Conservation (phyloP, 345 rosid species). For the Linum usitatissimum region DNA sequence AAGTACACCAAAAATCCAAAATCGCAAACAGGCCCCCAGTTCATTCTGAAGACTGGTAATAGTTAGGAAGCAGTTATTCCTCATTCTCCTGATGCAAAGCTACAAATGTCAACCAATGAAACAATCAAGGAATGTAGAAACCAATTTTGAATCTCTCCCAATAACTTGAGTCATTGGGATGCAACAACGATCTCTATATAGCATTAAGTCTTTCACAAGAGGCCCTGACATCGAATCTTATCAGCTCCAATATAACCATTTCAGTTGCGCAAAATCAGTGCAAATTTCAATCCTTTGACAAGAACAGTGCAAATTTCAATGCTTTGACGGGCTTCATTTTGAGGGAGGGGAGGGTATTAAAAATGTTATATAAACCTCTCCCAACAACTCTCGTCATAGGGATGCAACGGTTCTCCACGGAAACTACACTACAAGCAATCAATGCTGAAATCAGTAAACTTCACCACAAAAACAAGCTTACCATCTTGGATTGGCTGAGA, state of each 20-base stretch:
- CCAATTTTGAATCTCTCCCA: neutral
- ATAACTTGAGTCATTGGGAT: too few species aligned
- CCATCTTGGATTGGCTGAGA: constrained; percentile 71
- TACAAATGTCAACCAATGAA: neutral
- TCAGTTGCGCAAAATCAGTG: too few species aligned
- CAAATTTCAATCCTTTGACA: too few species aligned
- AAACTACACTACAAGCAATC: neutral
- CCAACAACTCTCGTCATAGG: too few species aligned
- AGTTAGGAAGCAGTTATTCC: neutral
- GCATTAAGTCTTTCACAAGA: too few species aligned
- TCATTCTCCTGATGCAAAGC: neutral
- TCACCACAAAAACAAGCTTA: constrained; percentile 13
- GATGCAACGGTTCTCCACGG: neutral
- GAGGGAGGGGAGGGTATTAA: too few species aligned
- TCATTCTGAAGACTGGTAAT: neutral
- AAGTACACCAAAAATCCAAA: neutral
- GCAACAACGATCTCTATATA: too few species aligned
- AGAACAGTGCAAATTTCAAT: too few species aligned
- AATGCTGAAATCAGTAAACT: neutral
- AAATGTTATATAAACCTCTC: too few species aligned
- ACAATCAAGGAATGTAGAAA: neutral
- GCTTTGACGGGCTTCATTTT: too few species aligned
- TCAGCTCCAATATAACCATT: too few species aligned
- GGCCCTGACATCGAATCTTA: too few species aligned
- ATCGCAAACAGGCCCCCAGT: neutral